Evolutionary conservation across 257 asterid genomes (phyloP), one percentile per base, ranked within the genome.

Genomic region (Forsythia suspensa): DNA sequence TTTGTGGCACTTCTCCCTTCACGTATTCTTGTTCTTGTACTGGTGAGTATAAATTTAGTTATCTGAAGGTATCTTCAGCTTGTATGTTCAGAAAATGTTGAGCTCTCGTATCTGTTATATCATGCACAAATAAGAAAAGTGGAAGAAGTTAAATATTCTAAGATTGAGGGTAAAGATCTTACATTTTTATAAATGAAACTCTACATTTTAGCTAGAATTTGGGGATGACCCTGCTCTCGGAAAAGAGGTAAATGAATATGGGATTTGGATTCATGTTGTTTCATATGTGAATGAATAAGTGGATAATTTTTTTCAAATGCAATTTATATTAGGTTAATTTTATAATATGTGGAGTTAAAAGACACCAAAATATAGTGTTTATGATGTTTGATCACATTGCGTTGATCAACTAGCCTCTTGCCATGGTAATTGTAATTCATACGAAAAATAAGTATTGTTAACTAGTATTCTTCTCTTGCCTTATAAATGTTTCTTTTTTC

Each of bases 1-100:
- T 63, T 24, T 43, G 77, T 71, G 59, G 38, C 70, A 76, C 70
- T 55, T 7, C 70, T 63, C 70, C 73, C 41, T 67, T 70, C 41
- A 59, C 20, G 13, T 29, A 13, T 71, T 8, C 24, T 57, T 55
- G 42, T 24, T 4, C 72, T 40, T 24, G 34, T 41, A 18, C 59
- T 7, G 18, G 40, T 69, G 52, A 41, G 75, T 21, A 42, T 71
- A 41, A 39, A 71, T 59, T 46, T 59, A 8, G 67, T 72, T n/a
- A 4, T 41, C 6, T 3, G 11, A 40, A 40, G 52, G 46, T 21
- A 16, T 13, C 65, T 52, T 29, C 29, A 55, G 65, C 29, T 55
- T 18, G 11, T n/a, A 24, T 18, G 4, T 55, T 55, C 4, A 24
- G 24, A 55, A 55, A 55, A 55, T 55, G 11, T 24, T 18, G 29